Evolutionary conservation across 2,329 filamentous ascomycete genomes (phyloP).

Genomic region (Plectosphaerella sp.): DNA sequence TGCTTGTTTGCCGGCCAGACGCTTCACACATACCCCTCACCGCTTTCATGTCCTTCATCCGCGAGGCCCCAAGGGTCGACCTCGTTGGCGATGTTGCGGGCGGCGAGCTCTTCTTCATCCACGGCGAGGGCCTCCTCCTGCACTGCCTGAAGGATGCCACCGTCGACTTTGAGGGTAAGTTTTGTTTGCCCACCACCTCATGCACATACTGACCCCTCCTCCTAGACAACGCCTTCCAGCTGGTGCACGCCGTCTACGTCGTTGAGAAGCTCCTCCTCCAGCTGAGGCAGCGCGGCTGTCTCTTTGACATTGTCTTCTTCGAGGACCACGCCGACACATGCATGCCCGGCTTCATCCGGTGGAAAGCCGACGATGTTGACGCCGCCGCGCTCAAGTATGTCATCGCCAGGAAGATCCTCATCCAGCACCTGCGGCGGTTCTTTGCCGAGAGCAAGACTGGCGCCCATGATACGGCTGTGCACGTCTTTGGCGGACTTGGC

Average conservation of each 20-base stretch:
- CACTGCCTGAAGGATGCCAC: slow-evolving; percentile 57
- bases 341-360: slow-evolving; percentile 36
- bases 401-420: slow-evolving; percentile 58
- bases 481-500: slow-evolving; percentile 39
- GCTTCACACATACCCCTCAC: too few relatives aligned
- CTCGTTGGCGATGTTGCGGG: slow-evolving; percentile 74
- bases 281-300: slow-evolving; percentile 59
- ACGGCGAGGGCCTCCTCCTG: slow-evolving; percentile 68
- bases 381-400: slow-evolving; percentile 43
- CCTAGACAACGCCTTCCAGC: slow-evolving; percentile 52
- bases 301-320: slow-evolving; percentile 70
- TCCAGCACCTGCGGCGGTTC: slow-evolving; percentile 51
- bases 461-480: slow-evolving; percentile 19
- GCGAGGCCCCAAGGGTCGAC: slow-evolving; percentile 42
- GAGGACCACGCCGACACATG: slow-evolving; percentile 50
- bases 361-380: slow-evolving; percentile 5
- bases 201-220: slow-evolving; percentile 18
- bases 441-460: slow-evolving; percentile 1
- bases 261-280: slow-evolving; percentile 62
- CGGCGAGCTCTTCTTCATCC: slow-evolving; percentile 66
- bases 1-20: too few relatives aligned
- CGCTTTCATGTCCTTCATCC: too few relatives aligned
- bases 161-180: slow-evolving; percentile 52
- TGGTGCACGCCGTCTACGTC: slow-evolving; percentile 66
- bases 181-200: slow-evolving; percentile 9